Evolutionary conservation across 1,284 basidiomycete genomes (phyloP).

Genomic region (Ceratobasidium papillatum): DNA sequence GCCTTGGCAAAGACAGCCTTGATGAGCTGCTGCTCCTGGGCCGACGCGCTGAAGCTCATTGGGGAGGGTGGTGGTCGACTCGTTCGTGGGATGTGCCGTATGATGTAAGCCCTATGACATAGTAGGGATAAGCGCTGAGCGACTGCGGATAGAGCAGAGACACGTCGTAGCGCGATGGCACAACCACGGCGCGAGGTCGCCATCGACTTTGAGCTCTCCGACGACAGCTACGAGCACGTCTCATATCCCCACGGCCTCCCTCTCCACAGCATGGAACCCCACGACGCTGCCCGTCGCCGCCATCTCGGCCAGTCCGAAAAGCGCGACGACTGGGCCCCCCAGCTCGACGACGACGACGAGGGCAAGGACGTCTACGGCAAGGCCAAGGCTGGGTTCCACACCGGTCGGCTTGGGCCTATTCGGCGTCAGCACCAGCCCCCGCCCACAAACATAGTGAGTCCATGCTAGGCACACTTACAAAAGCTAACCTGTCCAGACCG

Average conservation of each 20-base stretch:
- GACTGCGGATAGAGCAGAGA: slow-evolving; percentile 16
- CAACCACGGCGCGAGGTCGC: slow-evolving; percentile 24
- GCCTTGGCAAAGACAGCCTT: slow-evolving; percentile 72
- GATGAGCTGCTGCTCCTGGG: slow-evolving; percentile 71
- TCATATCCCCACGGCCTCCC: slow-evolving; percentile 12
- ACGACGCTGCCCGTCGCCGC: slow-evolving; percentile 24
- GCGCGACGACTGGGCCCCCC: slow-evolving; percentile 32
- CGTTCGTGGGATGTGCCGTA: slow-evolving; percentile 21
- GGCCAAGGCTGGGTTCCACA: slow-evolving; percentile 59
- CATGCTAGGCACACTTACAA: slow-evolving; percentile 34
- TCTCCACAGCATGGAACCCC: not conserved
- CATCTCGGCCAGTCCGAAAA: slow-evolving; percentile 15
- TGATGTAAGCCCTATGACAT: slow-evolving; percentile 4
- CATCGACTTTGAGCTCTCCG: slow-evolving; percentile 16
- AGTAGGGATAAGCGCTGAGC: slow-evolving; percentile 3
- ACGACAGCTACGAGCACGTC: slow-evolving; percentile 32
- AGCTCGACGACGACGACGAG: slow-evolving; percentile 63
- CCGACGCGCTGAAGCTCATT: slow-evolving; percentile 68
- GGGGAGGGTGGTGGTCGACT: slow-evolving; percentile 7
- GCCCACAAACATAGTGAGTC: slow-evolving; percentile 72
- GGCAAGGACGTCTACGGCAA: slow-evolving; percentile 78
- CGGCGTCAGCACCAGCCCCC: slow-evolving; percentile 69
- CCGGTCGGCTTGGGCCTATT: slow-evolving; percentile 67
- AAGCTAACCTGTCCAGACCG: slow-evolving; percentile 59
- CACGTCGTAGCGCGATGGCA: slow-evolving; percentile 25